Conservation (phyloP, 768 basidiomycete genomes). For the Boletus bicolor region DNA sequence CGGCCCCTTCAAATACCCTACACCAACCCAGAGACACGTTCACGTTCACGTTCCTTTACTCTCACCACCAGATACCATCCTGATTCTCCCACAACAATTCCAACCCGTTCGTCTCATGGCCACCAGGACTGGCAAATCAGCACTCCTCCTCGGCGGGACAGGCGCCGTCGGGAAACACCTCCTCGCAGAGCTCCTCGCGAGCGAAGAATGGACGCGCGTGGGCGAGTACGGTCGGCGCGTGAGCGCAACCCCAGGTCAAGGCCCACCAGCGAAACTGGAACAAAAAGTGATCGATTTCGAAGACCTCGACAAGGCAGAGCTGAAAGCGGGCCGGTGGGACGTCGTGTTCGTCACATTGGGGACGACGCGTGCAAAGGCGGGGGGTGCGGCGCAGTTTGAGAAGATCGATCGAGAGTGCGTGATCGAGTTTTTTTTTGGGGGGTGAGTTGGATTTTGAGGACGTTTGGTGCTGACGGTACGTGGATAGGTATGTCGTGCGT, state of each 20-base stretch:
- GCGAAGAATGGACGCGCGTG: constrained; percentile 52
- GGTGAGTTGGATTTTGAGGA: neutral
- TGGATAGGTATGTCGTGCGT: constrained; percentile 64
- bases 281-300: constrained; percentile 72
- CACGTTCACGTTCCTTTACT: too few relatives aligned
- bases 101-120: neutral
- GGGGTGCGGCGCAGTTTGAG: constrained; percentile 63
- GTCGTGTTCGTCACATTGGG: constrained; percentile 76
- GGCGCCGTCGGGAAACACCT: constrained; percentile 65
- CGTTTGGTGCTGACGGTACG: neutral
- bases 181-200: constrained; percentile 58
- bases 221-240: constrained; percentile 69
- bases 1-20: too few relatives aligned
- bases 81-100: too few relatives aligned
- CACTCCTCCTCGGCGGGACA: constrained; percentile 75
- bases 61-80: too few relatives aligned
- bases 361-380: constrained; percentile 58
- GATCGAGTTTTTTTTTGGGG: neutral
- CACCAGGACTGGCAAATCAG: constrained; percentile 32
- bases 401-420: constrained; percentile 75
- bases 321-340: constrained; percentile 64
- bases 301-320: constrained; percentile 48
- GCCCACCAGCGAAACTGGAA: constrained; percentile 54
- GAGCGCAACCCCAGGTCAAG: constrained; percentile 36
- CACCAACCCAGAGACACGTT: too few relatives aligned